phyloP scores from a whole-genome alignment of 73 alveolate genomes.

The Uronychia setigera region DNA sequence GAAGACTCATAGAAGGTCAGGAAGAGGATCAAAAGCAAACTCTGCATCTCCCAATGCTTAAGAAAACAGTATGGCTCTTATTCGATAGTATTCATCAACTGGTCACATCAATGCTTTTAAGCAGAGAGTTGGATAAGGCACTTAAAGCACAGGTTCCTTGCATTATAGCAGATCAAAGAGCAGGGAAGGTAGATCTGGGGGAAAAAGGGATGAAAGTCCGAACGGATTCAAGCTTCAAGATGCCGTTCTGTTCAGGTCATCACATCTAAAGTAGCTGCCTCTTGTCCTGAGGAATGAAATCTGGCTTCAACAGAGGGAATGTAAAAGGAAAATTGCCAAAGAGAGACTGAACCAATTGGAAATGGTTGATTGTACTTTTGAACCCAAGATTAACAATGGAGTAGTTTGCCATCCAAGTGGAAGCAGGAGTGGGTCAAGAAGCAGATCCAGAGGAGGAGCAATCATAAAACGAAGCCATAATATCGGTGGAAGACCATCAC shows the following conservation, averaged over 20 bases:
- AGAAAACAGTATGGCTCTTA: neutral
- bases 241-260: neutral
- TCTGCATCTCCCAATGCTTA: neutral
- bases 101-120: neutral
- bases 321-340: neutral
- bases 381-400: neutral
- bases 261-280: neutral
- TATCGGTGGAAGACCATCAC: neutral
- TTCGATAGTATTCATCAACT: neutral
- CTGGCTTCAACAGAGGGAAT: neutral
- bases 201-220: neutral
- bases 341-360: neutral
- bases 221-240: neutral
- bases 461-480: too few species aligned
- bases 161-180: neutral
- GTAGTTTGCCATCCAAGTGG: neutral
- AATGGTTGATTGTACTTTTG: neutral
- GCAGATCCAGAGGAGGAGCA: neutral
- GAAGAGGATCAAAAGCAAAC: neutral
- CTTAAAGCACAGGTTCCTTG: neutral
- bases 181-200: neutral
- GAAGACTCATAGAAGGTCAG: neutral
- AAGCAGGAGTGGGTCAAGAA: neutral
- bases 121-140: neutral
- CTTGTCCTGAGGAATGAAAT: neutral